Evolutionary conservation across 2,329 filamentous ascomycete species (phyloP).

Genomic region (Tympanopsis confertula): DNA sequence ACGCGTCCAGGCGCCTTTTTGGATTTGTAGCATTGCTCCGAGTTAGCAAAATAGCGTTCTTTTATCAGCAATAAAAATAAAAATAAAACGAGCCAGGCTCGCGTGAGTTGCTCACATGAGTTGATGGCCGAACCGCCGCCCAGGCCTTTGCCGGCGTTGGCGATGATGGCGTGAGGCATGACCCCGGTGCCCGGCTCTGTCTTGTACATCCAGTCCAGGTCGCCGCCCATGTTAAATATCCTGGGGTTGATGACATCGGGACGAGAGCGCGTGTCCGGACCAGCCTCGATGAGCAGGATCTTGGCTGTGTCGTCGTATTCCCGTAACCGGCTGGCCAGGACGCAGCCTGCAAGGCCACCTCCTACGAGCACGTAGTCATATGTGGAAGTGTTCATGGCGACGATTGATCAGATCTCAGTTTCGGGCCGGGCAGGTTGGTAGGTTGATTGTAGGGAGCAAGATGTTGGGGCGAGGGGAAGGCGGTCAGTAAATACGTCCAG

Average conservation of each 20-base stretch:
- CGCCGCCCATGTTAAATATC: constrained; percentile 13
- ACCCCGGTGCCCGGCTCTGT: constrained; percentile 15
- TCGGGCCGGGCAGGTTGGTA: too few relatives aligned
- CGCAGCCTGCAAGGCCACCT: constrained; percentile 77
- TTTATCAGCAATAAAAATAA: constrained; percentile 4
- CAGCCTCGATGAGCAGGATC: constrained; percentile 75
- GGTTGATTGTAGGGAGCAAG: too few relatives aligned
- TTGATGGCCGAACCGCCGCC: constrained; percentile 28
- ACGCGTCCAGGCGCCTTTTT: constrained; percentile 25
- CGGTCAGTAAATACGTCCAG: too few relatives aligned
- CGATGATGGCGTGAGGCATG: constrained; percentile 10
- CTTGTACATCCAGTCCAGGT: constrained; percentile 22
- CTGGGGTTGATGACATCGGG: constrained; percentile 13
- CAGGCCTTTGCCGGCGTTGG: constrained; percentile 23
- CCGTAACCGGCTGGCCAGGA: constrained; percentile 67
- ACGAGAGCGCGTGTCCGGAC: constrained; percentile 35
- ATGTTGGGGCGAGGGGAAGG: too few relatives aligned
- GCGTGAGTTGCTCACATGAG: constrained; percentile 10
- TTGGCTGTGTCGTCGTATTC: constrained; percentile 74
- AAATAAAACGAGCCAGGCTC: constrained; percentile 5
- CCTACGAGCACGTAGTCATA: constrained; percentile 82
- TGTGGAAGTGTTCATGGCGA: too few relatives aligned
- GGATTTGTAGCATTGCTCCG: constrained; percentile 6
- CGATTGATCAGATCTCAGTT: too few relatives aligned
- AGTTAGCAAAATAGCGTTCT: constrained; percentile 5